phyloP scores from a whole-genome alignment of 805 yeast genomes.

The Pichia manshurica region DNA sequence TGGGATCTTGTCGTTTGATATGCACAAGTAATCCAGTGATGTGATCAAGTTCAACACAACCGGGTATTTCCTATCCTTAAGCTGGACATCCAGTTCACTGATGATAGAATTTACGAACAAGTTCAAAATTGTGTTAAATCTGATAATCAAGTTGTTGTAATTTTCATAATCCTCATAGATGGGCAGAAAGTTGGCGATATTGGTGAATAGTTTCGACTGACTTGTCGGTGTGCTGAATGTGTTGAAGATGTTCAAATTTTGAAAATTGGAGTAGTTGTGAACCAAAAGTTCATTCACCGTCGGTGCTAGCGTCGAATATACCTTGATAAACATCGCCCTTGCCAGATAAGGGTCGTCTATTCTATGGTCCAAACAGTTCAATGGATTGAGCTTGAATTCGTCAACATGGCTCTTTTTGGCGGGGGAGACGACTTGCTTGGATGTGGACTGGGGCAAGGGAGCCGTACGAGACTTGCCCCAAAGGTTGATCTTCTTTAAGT shows the following conservation, averaged over 20 bases:
- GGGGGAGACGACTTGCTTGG: neutral
- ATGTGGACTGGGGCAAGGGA: neutral
- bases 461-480: conserved; percentile 17
- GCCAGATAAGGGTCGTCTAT: conserved; percentile 24
- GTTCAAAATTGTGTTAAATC: conserved; percentile 53
- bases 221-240: conserved; percentile 27
- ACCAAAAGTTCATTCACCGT: conserved; percentile 27
- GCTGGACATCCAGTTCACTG: conserved; percentile 58
- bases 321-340: conserved; percentile 21
- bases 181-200: conserved; percentile 24
- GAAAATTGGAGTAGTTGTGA: conserved; percentile 31
- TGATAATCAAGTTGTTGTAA: conserved; percentile 26
- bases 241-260: conserved; percentile 26
- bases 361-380: conserved; percentile 23
- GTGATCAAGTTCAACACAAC: conserved; percentile 29
- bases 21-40: conserved; percentile 22
- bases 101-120: conserved; percentile 67
- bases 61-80: conserved; percentile 40
- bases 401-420: neutral
- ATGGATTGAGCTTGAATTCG: conserved; percentile 18
- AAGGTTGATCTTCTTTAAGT: conserved; percentile 19
- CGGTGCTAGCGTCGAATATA: conserved; percentile 28
- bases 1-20: conserved; percentile 29
- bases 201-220: conserved; percentile 30
- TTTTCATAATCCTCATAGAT: conserved; percentile 18